Percentiles rank a stretch among this genome's conserved stretches.
These are phyloP conservation scores for Suaeda aralocaspica DNA, from an alignment of 148 eudicot species.

Conservation along the genomic window DNA sequence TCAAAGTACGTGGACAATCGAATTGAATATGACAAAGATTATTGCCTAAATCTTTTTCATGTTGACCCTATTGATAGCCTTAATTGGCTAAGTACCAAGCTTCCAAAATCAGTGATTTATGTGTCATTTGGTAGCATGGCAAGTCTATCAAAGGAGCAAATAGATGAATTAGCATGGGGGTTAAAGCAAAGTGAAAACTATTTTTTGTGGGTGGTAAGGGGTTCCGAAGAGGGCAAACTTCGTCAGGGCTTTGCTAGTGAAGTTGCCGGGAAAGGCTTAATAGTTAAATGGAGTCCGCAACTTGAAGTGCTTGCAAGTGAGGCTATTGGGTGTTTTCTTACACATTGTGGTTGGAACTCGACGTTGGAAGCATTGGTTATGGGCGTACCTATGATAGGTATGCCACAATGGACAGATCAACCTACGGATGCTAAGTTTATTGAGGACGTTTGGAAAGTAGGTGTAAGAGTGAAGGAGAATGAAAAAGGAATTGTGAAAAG, in stretches of 20 bases:
- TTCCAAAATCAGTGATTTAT: conserved; percentile 37
- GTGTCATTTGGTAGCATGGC: conserved; percentile 53
- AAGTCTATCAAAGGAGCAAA: conserved; percentile 27
- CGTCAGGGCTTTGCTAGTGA: conserved; percentile 14
- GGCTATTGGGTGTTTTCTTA: conserved; percentile 39
- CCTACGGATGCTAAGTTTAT: conserved; percentile 43
- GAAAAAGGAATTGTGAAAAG: conserved; percentile 35
- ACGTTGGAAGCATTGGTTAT: conserved; percentile 31
- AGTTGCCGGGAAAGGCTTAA: conserved; percentile 23
- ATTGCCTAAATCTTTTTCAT: conserved; percentile 33
- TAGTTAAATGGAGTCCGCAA: conserved; percentile 38
- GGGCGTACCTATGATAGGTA: conserved; percentile 46
- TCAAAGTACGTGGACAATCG: conserved; percentile 43
- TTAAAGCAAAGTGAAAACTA: conserved; percentile 17
- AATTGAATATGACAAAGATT: conserved; percentile 29
- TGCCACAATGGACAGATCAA: conserved; percentile 56
- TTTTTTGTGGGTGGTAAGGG: conserved; percentile 41
- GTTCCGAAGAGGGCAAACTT: conserved; percentile 27
- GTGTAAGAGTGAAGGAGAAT: conserved; percentile 36
- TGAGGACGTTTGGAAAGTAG: conserved; percentile 48
- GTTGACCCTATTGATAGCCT: conserved; percentile 9
- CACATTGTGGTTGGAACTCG: conserved; percentile 51
- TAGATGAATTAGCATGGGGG: conserved; percentile 39
- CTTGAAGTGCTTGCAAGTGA: conserved; percentile 35
- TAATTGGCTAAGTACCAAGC: conserved; percentile 41